Evolutionary conservation across 768 basidiomycete species (phyloP).

Genomic region (Tephrocybe rancida): DNA sequence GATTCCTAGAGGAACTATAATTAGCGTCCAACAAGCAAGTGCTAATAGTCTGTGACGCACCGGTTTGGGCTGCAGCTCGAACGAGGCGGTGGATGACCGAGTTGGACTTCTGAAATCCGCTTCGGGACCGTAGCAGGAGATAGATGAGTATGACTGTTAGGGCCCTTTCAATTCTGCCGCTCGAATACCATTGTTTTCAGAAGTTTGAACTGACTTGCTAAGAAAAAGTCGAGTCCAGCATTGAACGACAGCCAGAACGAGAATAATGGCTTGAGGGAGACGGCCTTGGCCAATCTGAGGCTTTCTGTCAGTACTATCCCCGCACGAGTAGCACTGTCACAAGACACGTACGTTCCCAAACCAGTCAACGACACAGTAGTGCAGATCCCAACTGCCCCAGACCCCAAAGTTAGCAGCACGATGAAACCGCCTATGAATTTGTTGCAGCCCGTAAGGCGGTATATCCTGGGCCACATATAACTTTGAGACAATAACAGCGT

Average conservation of each 20-base stretch:
- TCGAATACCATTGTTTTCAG: not conserved
- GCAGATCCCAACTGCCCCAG: not conserved
- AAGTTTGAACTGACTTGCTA: not conserved
- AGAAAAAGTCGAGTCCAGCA: not conserved
- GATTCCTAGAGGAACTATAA: not conserved
- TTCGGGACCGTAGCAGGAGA: not conserved
- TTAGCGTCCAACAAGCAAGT: not conserved
- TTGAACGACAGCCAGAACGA: conserved; percentile 2
- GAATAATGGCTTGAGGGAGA: not conserved
- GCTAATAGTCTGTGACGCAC: not conserved
- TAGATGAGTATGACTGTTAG: not conserved
- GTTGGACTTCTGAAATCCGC: not conserved
- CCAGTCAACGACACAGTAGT: not conserved
- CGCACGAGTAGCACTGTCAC: not conserved
- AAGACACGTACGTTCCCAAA: not conserved
- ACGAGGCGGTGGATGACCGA: not conserved
- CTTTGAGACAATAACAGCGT: not conserved
- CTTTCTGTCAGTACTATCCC: too few species aligned
- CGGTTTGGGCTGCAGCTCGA: not conserved
- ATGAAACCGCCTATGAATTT: not conserved
- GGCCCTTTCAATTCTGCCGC: not conserved
- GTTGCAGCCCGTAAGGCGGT: not conserved
- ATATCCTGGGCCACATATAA: not conserved
- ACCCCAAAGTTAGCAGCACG: not conserved
- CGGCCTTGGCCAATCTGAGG: not conserved